phyloP scores from a whole-genome alignment of 306 rosid species.

The Gastrolobium bilobum region DNA sequence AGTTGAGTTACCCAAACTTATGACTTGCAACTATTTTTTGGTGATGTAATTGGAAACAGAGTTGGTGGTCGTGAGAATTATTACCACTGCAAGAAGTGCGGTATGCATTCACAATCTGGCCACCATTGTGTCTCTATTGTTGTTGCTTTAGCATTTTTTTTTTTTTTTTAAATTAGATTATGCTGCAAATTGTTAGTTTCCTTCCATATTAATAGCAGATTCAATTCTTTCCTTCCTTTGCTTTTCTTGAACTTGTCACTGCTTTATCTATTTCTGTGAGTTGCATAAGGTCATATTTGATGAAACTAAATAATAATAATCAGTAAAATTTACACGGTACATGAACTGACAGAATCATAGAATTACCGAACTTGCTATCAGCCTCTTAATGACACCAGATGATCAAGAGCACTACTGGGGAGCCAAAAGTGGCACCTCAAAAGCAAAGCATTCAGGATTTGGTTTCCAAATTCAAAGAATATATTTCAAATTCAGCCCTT shows the following conservation, averaged over 20 bases:
- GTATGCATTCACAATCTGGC: conserved; percentile 60
- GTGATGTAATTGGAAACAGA: conserved; percentile 64
- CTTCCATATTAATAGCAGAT: not conserved
- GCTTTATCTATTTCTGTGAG: not conserved
- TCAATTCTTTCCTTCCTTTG: not conserved
- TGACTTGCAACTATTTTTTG: conserved; percentile 42
- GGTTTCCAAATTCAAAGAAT: not conserved
- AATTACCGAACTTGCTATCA: conserved; percentile 27
- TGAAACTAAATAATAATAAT: not conserved
- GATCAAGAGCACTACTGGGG: not conserved
- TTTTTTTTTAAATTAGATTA: not conserved
- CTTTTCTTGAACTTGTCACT: not conserved
- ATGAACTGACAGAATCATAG: conserved; percentile 20
- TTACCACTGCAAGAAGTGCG: conserved; percentile 94
- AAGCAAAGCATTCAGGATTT: not conserved
- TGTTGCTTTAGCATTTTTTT: not conserved
- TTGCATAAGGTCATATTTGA: not conserved
- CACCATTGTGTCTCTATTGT: not conserved
- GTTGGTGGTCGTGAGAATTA: conserved; percentile 86
- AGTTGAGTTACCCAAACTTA: conserved; percentile 32
- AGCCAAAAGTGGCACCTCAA: not conserved
- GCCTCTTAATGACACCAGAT: conserved; percentile 15
- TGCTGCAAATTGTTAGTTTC: conserved; percentile 11
- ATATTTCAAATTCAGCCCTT: not conserved
- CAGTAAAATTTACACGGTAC: not conserved